A percentile compares a stretch with the other conserved stretches of the same genome.
Conservation (phyloP, 2,329 filamentous ascomycete species). For the Fusarium fracticaudum region DNA sequence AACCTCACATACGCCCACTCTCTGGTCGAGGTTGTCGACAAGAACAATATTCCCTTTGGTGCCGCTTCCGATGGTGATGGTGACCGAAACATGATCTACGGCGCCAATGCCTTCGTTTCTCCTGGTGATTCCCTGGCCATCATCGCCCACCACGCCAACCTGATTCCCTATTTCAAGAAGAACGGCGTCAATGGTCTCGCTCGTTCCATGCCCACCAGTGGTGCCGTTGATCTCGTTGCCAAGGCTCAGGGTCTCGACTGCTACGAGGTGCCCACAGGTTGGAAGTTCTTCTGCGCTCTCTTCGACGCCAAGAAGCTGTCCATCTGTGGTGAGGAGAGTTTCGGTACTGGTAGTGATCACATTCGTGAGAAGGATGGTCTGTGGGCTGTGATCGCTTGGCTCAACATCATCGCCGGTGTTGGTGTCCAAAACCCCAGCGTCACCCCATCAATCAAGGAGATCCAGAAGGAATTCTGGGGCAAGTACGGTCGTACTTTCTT, state of each 20-base stretch:
- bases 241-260: slow-evolving; percentile 90
- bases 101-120: slow-evolving; percentile 94
- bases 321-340: slow-evolving; percentile 98
- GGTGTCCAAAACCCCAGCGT: slow-evolving; percentile 82
- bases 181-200: slow-evolving; percentile 95
- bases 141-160: slow-evolving; percentile 94
- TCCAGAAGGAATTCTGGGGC: slow-evolving; percentile 97
- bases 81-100: slow-evolving; percentile 99
- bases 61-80: slow-evolving; percentile 97
- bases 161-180: slow-evolving; percentile 98
- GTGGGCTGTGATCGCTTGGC: slow-evolving; percentile 96
- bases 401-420: slow-evolving; percentile 97
- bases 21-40: slow-evolving; percentile 92
- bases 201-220: slow-evolving; percentile 96
- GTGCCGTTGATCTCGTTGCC: slow-evolving; percentile 93
- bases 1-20: slow-evolving; percentile 98
- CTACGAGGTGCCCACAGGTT: slow-evolving; percentile 98
- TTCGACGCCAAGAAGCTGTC: slow-evolving; percentile 96
- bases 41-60: slow-evolving; percentile 91
- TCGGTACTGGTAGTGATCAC: slow-evolving; percentile 97
- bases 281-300: slow-evolving; percentile 98
- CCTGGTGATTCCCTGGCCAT: slow-evolving; percentile 97
- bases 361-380: slow-evolving; percentile 99
- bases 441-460: slow-evolving; percentile 92
- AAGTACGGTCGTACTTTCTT: slow-evolving; percentile 98